Conservation (phyloP, 2,329 filamentous ascomycete genomes). For the Aspergillus ruber region DNA sequence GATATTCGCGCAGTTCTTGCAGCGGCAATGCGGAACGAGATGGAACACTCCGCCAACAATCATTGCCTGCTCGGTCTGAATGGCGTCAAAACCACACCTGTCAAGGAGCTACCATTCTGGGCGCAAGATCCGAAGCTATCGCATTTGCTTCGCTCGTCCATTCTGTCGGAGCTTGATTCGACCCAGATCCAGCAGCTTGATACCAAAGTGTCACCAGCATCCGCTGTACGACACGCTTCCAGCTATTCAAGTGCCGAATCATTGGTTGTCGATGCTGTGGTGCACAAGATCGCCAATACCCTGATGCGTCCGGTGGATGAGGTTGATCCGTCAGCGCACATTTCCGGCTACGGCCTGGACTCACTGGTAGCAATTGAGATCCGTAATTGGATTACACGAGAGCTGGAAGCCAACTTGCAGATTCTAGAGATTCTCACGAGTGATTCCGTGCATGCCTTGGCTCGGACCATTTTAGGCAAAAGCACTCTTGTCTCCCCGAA, state of each 20-base stretch:
- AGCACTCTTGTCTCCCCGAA: neutral
- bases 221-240: neutral
- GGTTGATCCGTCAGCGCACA: conserved; percentile 11
- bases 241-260: neutral
- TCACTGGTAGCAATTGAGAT: conserved; percentile 26
- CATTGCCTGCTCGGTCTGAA: conserved; percentile 51
- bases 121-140: conserved; percentile 33
- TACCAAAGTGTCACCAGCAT: neutral
- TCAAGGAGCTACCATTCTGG: conserved; percentile 39
- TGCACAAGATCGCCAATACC: conserved; percentile 44
- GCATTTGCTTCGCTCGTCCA: neutral
- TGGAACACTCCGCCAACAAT: conserved; percentile 39
- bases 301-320: conserved; percentile 33
- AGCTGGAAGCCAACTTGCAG: conserved; percentile 23
- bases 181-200: conserved; percentile 46
- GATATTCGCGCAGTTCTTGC: conserved; percentile 52
- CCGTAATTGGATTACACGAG: conserved; percentile 22
- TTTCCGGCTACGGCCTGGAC: conserved; percentile 21
- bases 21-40: conserved; percentile 44
- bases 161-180: neutral
- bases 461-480: conserved; percentile 19
- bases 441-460: conserved; percentile 18
- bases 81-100: conserved; percentile 28
- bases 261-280: conserved; percentile 27
- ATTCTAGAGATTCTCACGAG: conserved; percentile 23